These are phyloP conservation scores for Sporisorium exsertum DNA, from an alignment of 1,284 basidiomycete genomes.

Conservation along the genomic window DNA sequence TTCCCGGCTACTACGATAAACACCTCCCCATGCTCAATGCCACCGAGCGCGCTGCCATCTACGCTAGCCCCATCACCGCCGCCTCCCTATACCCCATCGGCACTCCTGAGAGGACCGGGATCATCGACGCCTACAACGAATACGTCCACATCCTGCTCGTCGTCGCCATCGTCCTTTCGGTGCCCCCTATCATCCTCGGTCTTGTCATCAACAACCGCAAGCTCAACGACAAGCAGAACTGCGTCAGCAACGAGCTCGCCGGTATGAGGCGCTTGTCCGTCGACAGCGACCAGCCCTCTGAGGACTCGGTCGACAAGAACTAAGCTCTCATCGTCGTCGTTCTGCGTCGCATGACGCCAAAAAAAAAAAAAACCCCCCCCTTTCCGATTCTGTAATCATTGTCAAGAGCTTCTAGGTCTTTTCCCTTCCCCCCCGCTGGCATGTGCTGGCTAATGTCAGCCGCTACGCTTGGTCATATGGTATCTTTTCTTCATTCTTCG, in stretches of 20 bases:
- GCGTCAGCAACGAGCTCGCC: constrained; percentile 64
- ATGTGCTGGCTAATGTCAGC: background rate
- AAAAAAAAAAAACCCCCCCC: no score
- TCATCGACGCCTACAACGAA: constrained; percentile 62
- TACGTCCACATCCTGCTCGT: constrained; percentile 60
- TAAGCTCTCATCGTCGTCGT: constrained; percentile 3
- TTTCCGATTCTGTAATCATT: background rate
- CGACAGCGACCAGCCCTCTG: constrained; percentile 23
- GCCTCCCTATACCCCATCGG: constrained; percentile 48
- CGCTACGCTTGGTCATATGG: background rate
- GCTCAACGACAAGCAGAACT: constrained; percentile 64
- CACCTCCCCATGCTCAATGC: constrained; percentile 48
- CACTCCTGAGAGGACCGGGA: constrained; percentile 40
- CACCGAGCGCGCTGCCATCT: constrained; percentile 23
- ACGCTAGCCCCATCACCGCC: constrained; percentile 24
- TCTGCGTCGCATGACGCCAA: background rate
- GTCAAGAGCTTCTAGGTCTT: background rate
- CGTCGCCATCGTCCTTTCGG: constrained; percentile 57
- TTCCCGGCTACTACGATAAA: constrained; percentile 46
- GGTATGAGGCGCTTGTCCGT: constrained; percentile 47
- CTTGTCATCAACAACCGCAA: constrained; percentile 58
- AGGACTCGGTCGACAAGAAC: constrained; percentile 27
- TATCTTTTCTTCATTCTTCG: background rate
- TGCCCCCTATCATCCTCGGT: constrained; percentile 55
- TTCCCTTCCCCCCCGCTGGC: background rate